Percentiles rank a stretch among this genome's conserved stretches.
Conservation (phyloP, 129 eudicot species). For the Flaveria linearis region DNA sequence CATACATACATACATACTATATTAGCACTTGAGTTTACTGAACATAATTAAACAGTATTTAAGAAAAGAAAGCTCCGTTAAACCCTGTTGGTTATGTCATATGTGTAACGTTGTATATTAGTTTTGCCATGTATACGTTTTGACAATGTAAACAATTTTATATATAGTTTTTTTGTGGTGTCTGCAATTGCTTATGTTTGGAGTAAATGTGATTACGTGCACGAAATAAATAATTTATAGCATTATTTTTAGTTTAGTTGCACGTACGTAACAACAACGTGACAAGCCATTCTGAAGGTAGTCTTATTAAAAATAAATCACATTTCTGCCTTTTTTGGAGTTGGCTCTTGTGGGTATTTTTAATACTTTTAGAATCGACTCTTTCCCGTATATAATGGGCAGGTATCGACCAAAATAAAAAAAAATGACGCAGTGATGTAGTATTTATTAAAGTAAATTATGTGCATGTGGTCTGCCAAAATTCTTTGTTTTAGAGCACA, state of each 20-base stretch:
- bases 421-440: too few relatives aligned
- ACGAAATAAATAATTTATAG: constrained; percentile 2
- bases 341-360: not conserved
- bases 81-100: not conserved
- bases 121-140: constrained; percentile 27
- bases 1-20: not conserved
- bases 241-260: not conserved
- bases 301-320: not conserved
- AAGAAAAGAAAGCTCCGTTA: not conserved
- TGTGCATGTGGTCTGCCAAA: too few relatives aligned
- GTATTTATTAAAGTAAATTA: too few relatives aligned
- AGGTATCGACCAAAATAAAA: not conserved
- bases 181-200: not conserved
- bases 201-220: constrained; percentile 11
- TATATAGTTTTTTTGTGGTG: not conserved
- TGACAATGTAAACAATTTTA: not conserved
- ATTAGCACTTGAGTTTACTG: not conserved
- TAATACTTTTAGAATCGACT: not conserved
- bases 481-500: too few relatives aligned
- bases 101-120: constrained; percentile 35
- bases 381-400: not conserved
- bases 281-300: not conserved
- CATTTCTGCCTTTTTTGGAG: not conserved
- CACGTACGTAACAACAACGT: constrained; percentile 22
- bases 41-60: constrained; percentile 3